A percentile compares a stretch with the other conserved stretches of the same genome.
Evolutionary conservation across 306 rosid species (phyloP).

Genomic region (Cucurbita maxima): DNA sequence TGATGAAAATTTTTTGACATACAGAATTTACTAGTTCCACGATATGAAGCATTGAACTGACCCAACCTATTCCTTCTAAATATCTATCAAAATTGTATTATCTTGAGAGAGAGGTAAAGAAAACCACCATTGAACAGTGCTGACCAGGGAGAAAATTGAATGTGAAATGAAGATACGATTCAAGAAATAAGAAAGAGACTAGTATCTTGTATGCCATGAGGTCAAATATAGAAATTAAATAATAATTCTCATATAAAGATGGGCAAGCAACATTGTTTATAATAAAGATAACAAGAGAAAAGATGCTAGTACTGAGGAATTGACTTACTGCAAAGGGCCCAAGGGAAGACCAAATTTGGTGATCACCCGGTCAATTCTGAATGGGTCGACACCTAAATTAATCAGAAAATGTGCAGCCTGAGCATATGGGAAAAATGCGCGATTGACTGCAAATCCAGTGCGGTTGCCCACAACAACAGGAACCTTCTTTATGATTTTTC

Average conservation of each 20-base stretch:
- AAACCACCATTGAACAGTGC: background rate
- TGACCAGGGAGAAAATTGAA: background rate
- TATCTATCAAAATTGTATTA: too few species aligned
- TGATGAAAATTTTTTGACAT: too few species aligned
- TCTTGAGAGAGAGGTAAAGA: too few species aligned
- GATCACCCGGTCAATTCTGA: conserved; percentile 69
- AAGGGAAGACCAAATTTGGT: conserved; percentile 71
- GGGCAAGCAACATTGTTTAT: too few species aligned
- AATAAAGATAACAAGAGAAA: background rate
- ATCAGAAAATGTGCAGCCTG: conserved; percentile 62
- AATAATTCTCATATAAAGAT: too few species aligned
- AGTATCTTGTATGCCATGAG: too few species aligned
- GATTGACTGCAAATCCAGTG: conserved; percentile 91
- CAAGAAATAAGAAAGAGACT: background rate
- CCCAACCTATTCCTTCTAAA: too few species aligned
- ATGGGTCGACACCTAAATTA: conserved; percentile 66
- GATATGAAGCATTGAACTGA: too few species aligned
- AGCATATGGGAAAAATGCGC: conserved; percentile 79
- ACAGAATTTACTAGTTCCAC: too few species aligned
- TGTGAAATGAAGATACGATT: background rate
- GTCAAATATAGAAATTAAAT: too few species aligned
- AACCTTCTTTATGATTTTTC: conserved; percentile 73
- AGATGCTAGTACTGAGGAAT: conserved; percentile 15
- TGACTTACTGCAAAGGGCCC: conserved; percentile 83
- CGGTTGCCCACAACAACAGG: conserved; percentile 96